These are phyloP conservation scores for Mycena leptocephala DNA, from an alignment of 768 basidiomycete genomes.

Conservation along the genomic window DNA sequence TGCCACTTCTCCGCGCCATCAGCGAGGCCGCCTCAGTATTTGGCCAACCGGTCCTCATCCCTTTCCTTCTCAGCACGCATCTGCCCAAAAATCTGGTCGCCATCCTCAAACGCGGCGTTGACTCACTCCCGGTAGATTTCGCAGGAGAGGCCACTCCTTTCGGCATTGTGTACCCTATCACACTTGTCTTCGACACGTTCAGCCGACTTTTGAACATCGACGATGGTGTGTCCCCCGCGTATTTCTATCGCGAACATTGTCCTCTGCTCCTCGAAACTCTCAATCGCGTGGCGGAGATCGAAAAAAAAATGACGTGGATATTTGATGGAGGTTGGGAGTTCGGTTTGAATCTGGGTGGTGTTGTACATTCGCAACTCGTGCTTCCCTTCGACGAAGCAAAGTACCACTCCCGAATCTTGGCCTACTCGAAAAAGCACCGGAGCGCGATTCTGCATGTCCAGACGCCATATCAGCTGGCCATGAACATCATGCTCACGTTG, in stretches of 20 bases:
- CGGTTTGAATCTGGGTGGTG: conserved; percentile 5
- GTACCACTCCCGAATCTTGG: conserved; percentile 19
- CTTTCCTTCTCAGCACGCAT: conserved; percentile 30
- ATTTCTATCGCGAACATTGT: conserved; percentile 29
- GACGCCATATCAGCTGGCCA: conserved; percentile 24
- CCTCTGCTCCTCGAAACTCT: conserved; percentile 24
- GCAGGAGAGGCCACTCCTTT: neutral
- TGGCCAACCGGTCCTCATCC: conserved; percentile 11
- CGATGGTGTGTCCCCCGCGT: conserved; percentile 29
- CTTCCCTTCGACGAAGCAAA: conserved; percentile 27
- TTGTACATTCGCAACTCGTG: conserved; percentile 28
- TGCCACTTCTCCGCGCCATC: conserved; percentile 29
- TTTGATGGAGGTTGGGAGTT: neutral
- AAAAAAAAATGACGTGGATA: neutral
- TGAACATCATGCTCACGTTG: conserved; percentile 27
- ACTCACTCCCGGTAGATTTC: conserved; percentile 22
- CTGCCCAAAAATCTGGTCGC: conserved; percentile 29
- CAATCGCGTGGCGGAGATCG: conserved; percentile 20
- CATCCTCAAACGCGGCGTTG: conserved; percentile 29
- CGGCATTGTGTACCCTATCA: conserved; percentile 25
- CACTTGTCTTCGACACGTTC: conserved; percentile 22
- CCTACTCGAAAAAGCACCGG: neutral
- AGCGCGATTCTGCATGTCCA: conserved; percentile 15
- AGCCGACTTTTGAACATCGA: neutral
- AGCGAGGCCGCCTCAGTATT: conserved; percentile 11